Base-by-base conservation (phyloP, 176 grass and related monocot genomes). In the Oryza australiensis region DNA sequence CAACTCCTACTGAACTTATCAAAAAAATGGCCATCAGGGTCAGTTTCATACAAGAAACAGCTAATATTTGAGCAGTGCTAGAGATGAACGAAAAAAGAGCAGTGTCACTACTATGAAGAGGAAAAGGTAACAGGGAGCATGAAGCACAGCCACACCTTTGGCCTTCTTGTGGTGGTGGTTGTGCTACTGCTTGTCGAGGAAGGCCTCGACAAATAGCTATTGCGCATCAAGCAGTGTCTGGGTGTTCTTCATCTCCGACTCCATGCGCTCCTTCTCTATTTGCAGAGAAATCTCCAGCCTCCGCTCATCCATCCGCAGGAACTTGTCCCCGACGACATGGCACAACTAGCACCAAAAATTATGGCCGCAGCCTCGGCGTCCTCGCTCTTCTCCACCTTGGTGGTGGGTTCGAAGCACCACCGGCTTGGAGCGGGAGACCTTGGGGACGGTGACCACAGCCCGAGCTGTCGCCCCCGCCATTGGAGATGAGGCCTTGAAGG, bases 161-260 rank as follows among this genome's bases (percentile, higher is more conserved):
- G 85, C 68, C 72, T 86, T 91, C 80, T 90, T 99, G 71, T 91
- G 84, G 14, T 48, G 45, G 45, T 46, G 12, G 43, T 46, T 11
- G 0, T 48, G 45, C 45, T 48, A 84, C 64, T 86, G 80, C 80
- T 92, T 95, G 68, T 79, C n/a, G 74, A 93, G 80, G 79, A 98
- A 93, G 0, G 83, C 85, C 65, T 95, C 96, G 18, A 98, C 79
- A 68, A 98, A 85, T 41, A 89, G 83, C 80, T 91, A 85, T 79
- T 98, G 96, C 20, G 88, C 85, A 41, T 98, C 93, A 4, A 98
- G 90, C 68, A 98, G 83, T 66, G 90, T 73, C 88, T 98, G 93
- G 18, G 93, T 95, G 64, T 93, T 89, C 81, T 95, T 93, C 84
- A 98, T 86, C 80, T 98, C 92, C 43, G 87, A 74, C 11, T 98